Conservation (phyloP, 176 grass and related monocot species). For the Carex cristatella region DNA sequence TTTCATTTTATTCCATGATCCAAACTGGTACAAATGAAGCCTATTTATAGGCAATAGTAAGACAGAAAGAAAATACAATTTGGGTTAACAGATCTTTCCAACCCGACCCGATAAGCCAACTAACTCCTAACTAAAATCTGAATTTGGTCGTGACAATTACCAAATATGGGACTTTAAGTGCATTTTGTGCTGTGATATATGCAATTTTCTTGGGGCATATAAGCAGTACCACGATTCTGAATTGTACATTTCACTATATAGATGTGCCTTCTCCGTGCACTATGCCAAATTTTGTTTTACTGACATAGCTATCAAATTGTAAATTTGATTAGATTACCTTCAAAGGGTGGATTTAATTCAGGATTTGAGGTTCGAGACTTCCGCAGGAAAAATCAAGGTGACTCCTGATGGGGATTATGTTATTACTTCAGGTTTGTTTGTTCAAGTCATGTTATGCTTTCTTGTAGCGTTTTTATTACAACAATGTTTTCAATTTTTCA, state of each 20-base stretch:
- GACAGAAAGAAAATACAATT: no score
- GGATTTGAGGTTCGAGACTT: constrained; percentile 77
- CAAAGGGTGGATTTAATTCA: constrained; percentile 77
- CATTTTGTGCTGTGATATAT: neutral
- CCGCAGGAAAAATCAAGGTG: constrained; percentile 64
- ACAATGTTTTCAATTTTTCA: neutral
- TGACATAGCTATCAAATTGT: neutral
- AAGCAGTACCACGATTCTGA: neutral
- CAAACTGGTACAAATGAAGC: no score
- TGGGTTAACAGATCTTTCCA: no score
- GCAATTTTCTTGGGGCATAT: neutral
- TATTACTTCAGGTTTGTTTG: constrained; percentile 61
- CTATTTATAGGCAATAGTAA: no score
- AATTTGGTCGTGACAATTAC: no score
- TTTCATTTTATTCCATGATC: no score
- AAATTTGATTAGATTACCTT: constrained; percentile 48
- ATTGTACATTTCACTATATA: neutral
- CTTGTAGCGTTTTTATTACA: neutral
- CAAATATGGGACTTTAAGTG: neutral
- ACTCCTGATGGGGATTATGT: constrained; percentile 67
- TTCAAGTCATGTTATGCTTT: neutral
- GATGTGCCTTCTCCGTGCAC: neutral
- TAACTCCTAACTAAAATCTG: no score
- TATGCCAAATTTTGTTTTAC: neutral
- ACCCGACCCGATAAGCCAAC: no score